Conservation (phyloP, 352 stramenopile species). For the Phytopythium oedochilum region DNA sequence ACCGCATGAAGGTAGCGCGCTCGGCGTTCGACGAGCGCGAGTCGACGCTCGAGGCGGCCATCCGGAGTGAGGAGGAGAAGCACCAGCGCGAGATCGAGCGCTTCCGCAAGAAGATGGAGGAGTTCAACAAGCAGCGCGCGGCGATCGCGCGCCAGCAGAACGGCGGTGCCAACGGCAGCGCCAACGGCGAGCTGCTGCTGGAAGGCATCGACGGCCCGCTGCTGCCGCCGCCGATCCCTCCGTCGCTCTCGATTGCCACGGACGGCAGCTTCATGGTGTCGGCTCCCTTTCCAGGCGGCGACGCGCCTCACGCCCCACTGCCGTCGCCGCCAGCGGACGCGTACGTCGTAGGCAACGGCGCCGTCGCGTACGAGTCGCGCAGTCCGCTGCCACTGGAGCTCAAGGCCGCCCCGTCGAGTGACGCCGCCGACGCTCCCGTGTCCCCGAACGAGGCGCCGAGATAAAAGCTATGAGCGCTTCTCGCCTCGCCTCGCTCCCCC, state of each 20-base stretch:
- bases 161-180: conserved; percentile 18
- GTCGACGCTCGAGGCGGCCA: conserved; percentile 62
- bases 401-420: background rate
- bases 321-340: background rate
- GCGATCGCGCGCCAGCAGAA: conserved; percentile 60
- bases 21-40: conserved; percentile 65
- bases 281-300: background rate
- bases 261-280: background rate
- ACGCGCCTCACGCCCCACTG: background rate
- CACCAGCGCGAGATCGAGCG: conserved; percentile 81
- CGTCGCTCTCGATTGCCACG: background rate
- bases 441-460: conserved; percentile 5
- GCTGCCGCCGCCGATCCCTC: background rate
- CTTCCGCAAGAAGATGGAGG: conserved; percentile 79
- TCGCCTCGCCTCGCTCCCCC: background rate
- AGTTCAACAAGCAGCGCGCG: conserved; percentile 75
- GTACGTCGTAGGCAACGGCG: background rate
- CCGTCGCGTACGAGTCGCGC: background rate
- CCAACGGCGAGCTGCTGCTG: conserved; percentile 8
- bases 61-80: conserved; percentile 77
- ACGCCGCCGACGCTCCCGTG: background rate
- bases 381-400: background rate
- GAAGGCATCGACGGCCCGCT: conserved; percentile 1
- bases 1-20: conserved; percentile 52
- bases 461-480: conserved; percentile 10